Evolutionary conservation across 345 rosid genomes (phyloP).

Genomic region (Moringa oleifera): DNA sequence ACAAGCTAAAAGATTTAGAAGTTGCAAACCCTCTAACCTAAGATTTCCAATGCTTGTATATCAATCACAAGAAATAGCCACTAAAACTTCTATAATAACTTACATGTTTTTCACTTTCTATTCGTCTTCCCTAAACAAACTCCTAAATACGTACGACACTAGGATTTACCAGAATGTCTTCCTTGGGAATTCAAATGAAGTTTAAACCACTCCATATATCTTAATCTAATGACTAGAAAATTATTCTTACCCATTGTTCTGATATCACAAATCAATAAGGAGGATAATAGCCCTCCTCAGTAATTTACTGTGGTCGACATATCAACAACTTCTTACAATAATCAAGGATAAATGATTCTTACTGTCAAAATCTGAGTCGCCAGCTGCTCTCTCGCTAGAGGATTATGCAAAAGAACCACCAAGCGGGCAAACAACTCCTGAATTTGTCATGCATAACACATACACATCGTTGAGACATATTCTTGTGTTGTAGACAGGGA

Average conservation of each 20-base stretch:
- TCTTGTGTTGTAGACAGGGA: slow-evolving; percentile 9
- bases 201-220: no score
- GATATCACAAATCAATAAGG: background rate
- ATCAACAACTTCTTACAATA: background rate
- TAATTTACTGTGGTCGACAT: background rate
- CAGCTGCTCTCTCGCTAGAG: slow-evolving; percentile 80
- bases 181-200: no score
- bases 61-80: no score
- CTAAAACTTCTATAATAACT: no score
- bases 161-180: no score
- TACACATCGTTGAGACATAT: slow-evolving; percentile 9
- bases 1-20: background rate
- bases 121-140: no score
- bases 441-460: slow-evolving; percentile 18
- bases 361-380: slow-evolving; percentile 88
- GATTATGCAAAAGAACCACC: slow-evolving; percentile 92
- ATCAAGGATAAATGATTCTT: slow-evolving; percentile 23
- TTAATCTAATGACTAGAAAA: no score
- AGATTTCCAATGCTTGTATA: no score
- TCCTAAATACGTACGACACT: no score
- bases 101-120: no score
- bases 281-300: background rate
- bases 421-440: slow-evolving; percentile 95
- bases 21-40: no score
- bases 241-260: slow-evolving; percentile 2